Base-by-base conservation (phyloP, 1,139 yeast genomes). In the Petasospora rhodanensis region DNA sequence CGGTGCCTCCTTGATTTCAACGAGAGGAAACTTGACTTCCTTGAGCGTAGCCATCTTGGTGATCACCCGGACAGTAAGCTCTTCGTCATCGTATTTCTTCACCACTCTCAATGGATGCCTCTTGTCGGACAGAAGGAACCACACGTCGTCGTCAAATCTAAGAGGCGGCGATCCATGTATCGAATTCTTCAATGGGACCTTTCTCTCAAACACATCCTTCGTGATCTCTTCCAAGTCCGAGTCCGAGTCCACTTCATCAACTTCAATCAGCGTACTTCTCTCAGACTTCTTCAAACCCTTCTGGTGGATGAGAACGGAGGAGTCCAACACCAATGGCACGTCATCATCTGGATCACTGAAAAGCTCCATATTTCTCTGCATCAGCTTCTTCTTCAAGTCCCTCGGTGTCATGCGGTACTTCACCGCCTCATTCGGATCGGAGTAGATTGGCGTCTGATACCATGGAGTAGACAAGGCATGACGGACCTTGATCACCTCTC, bases 31-130 rank as follows among this genome's bases (percentile, higher is more conserved):
- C 6, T 46, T 44, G 6, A 30, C 18, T 27, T 53, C 52, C 0
- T 51, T 31, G n/a, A 46, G 42, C 4, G 38, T 36, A 3, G 62
- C 46, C 6, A 66, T 55, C 56, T 59, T 61, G 24, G 47, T 47
- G 15, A 68, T 42, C 7, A 45, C 10, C 6, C 32, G 15, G 8
- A 39, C 15, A 6, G 35, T 26, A 3, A 44, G 31, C 15, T 41
- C 40, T 3, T 27, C 13, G 8, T 22, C 31, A 1, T 27, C 23
- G 23, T 37, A 37, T 2, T 18, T 18, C 2, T 15, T 13, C 3
- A 21, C 32, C 5, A 26, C 32, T n/a, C 31, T 15, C 14, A 28
- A 26, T n/a, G 37, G 37, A 14, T 37, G 37, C 6, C n/a, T 18
- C 13, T 29, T 24, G 12, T 30, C 30, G 15, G 22, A 14, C n/a